phyloP scores from a whole-genome alignment of 2,329 filamentous ascomycete species.

The Pseudocercospora ulei region DNA sequence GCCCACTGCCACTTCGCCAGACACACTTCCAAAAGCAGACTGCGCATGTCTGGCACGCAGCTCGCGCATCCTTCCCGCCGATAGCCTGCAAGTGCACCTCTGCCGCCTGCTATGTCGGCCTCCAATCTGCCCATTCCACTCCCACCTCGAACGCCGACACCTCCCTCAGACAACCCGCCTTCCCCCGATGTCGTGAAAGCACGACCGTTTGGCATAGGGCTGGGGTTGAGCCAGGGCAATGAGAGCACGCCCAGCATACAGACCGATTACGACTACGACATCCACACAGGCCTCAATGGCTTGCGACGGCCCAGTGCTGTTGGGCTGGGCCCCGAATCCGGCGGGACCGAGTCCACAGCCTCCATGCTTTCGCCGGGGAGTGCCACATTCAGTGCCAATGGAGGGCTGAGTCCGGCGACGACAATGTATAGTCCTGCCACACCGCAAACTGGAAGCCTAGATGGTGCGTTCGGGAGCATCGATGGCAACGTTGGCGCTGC shows the following conservation, averaged over 20 bases:
- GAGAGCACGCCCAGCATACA: constrained; percentile 26
- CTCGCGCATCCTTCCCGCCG: not conserved
- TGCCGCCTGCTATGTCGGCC: constrained; percentile 45
- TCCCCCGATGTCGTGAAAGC: constrained; percentile 13
- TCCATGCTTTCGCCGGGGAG: constrained; percentile 30
- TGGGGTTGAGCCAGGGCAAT: constrained; percentile 24
- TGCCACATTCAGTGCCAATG: constrained; percentile 25
- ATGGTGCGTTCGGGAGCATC: constrained; percentile 27
- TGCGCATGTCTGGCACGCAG: not conserved
- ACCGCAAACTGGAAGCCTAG: constrained; percentile 30
- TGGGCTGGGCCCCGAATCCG: constrained; percentile 10
- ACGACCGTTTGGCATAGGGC: constrained; percentile 14
- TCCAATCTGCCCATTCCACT: constrained; percentile 50
- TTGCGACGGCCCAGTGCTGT: constrained; percentile 15
- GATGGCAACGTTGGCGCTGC: constrained; percentile 23
- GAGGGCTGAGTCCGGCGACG: constrained; percentile 23
- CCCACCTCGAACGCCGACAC: constrained; percentile 56
- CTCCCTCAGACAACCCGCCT: constrained; percentile 46
- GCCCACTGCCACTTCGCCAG: not conserved
- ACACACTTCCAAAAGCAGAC: not conserved
- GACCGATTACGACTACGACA: constrained; percentile 31
- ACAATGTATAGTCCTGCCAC: constrained; percentile 30
- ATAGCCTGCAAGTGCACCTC: not conserved
- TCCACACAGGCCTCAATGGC: constrained; percentile 26
- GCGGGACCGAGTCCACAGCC: constrained; percentile 20